Base-by-base conservation (phyloP, 1,284 basidiomycete species). In the Boletus hoseneyae region DNA sequence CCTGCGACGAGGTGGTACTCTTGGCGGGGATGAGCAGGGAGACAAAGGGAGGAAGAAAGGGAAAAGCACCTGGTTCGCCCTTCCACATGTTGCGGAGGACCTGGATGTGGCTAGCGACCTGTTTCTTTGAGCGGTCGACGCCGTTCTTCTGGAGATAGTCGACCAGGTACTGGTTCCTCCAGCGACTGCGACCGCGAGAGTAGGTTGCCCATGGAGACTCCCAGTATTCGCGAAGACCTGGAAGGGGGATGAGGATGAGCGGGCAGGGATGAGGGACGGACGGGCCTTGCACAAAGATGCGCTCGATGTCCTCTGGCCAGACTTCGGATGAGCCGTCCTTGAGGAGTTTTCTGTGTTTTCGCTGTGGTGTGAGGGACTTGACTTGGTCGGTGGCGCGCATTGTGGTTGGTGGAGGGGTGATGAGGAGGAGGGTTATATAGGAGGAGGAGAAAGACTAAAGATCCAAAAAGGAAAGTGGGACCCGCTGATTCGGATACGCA, bases 41-140 rank as follows among this genome's bases (percentile, higher is more conserved):
- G 50, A 47, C 47, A 53, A 42, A 0, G 49, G 51, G 23, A 48
- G 45, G 38, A 44, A 40, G 38, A 30, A 45, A 43, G 30, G 41
- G 27, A 39, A 52, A 55, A 74, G 37, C 54, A 86, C 86, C 81
- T 71, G 82, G 75, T 53, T 87, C 80, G 32, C 85, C 87, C 63
- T 88, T 88, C 87, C 86, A 89, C 87, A 90, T 90, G 63, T 89
- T 90, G 40, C 86, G 74, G 42, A 90, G 67, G 50, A 90, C 87
- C 63, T 90, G 87, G 46, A 90, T 87, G 62, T 90, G 87, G 63
- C 83, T 87, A 16, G 88, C 87, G 58, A 90, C 87, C 65, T 90
- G 87, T 64, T 90, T 90, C 75, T 87, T 89, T 36, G 84, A 77
- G 32, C 87, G 81, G 27, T 75, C 73, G 60, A 90, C 79, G 50